A percentile compares a stretch with the other conserved stretches of the same genome.
These are phyloP conservation scores for Russula foetens DNA, from an alignment of 768 basidiomycete genomes.

Conservation along the genomic window DNA sequence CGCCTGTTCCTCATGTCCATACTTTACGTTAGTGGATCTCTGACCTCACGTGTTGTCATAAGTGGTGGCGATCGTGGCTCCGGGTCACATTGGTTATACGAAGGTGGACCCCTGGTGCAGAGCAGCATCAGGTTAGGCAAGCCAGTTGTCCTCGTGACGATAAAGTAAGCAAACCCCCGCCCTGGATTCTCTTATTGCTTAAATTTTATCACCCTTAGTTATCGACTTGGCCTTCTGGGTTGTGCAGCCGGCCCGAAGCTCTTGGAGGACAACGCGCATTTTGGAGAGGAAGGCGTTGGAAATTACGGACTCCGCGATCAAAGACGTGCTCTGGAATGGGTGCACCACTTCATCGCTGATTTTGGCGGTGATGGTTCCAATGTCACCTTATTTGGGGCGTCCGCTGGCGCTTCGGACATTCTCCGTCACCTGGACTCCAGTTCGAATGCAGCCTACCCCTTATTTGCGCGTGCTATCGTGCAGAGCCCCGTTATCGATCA, in stretches of 20 bases:
- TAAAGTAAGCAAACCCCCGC: slow-evolving; percentile 49
- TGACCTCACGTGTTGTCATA: slow-evolving; percentile 12
- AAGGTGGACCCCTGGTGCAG: slow-evolving; percentile 62
- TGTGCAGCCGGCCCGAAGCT: slow-evolving; percentile 62
- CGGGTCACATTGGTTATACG: slow-evolving; percentile 72
- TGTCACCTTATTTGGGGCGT: slow-evolving; percentile 29
- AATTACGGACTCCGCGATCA: slow-evolving; percentile 53
- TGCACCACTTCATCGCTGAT: slow-evolving; percentile 40
- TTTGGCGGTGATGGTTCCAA: slow-evolving; percentile 44
- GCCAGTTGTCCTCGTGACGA: slow-evolving; percentile 62
- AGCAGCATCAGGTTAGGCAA: slow-evolving; percentile 54
- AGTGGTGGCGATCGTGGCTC: slow-evolving; percentile 69
- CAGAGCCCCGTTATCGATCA: slow-evolving; percentile 63
- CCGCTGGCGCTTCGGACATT: slow-evolving; percentile 30
- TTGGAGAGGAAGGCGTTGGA: slow-evolving; percentile 63
- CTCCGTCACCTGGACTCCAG: slow-evolving; percentile 46
- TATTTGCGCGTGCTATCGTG: slow-evolving; percentile 70
- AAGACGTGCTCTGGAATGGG: slow-evolving; percentile 41
- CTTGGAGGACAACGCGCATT: slow-evolving; percentile 55
- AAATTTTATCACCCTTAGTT: slow-evolving; percentile 34
- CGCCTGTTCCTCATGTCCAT: slow-evolving; percentile 21
- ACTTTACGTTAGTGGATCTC: background rate
- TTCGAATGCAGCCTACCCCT: slow-evolving; percentile 46
- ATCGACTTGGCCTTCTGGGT: slow-evolving; percentile 69
- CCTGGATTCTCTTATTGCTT: slow-evolving; percentile 18